These are phyloP conservation scores for Fomitopsis palustris DNA, from an alignment of 1,284 basidiomycete genomes.

Conservation along the genomic window DNA sequence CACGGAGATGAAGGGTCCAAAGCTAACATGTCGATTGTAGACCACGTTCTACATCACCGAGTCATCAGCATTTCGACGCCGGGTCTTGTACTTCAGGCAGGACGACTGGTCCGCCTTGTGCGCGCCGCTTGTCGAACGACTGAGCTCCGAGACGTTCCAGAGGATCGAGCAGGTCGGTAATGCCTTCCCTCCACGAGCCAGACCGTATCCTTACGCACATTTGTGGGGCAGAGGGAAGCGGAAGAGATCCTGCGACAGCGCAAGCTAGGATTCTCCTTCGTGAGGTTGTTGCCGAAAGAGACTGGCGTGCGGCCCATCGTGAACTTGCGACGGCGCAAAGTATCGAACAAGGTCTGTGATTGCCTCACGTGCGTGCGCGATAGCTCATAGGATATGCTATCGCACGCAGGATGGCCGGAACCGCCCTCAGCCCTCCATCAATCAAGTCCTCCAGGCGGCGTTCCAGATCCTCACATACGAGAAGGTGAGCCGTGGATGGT, in stretches of 20 bases:
- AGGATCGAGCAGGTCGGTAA: constrained; percentile 51
- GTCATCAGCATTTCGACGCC: constrained; percentile 84
- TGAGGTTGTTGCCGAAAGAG: constrained; percentile 92
- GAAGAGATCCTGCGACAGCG: constrained; percentile 64
- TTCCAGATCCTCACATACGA: constrained; percentile 87
- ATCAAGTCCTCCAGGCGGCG: constrained; percentile 79
- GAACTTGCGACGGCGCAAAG: constrained; percentile 73
- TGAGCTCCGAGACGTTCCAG: constrained; percentile 66
- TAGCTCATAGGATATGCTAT: not conserved
- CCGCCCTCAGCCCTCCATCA: constrained; percentile 61
- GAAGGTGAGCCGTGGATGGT: constrained; percentile 48
- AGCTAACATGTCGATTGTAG: constrained; percentile 34
- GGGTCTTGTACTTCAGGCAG: constrained; percentile 89
- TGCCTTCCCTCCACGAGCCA: not conserved
- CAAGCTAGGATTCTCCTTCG: constrained; percentile 78
- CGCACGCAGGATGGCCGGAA: not conserved
- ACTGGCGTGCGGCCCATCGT: constrained; percentile 94
- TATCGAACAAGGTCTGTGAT: constrained; percentile 29
- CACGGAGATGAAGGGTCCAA: not conserved
- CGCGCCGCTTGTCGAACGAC: constrained; percentile 71
- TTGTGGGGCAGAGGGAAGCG: constrained; percentile 49
- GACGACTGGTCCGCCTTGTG: constrained; percentile 91
- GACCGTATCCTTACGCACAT: not conserved
- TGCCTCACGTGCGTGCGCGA: not conserved
- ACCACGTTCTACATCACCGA: constrained; percentile 96